Percentiles rank a stretch among this genome's conserved stretches.
Conservation (phyloP, 768 basidiomycete species). For the Podaxis carcinomalis region DNA sequence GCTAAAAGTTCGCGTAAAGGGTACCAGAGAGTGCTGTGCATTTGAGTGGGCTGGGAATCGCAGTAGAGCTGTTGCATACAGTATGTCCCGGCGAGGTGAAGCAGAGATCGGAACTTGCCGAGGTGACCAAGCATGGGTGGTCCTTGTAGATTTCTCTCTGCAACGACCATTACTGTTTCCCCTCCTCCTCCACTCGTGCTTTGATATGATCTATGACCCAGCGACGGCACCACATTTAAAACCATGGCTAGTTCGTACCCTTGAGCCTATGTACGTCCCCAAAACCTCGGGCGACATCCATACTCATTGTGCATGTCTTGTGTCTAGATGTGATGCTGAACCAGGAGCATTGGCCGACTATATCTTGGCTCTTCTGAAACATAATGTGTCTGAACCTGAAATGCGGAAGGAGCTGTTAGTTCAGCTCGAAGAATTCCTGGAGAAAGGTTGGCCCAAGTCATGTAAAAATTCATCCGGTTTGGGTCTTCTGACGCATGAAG, state of each 20-base stretch:
- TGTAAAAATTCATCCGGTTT: constrained; percentile 10
- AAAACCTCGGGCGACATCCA: constrained; percentile 8
- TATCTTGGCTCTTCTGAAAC: constrained; percentile 88
- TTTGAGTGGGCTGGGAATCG: too few relatives aligned
- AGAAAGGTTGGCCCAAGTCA: constrained; percentile 59
- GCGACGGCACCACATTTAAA: constrained; percentile 65
- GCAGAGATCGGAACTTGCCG: constrained; percentile 7
- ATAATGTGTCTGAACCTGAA: constrained; percentile 78
- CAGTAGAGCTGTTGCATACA: too few relatives aligned
- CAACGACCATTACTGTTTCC: background rate
- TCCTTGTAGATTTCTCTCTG: background rate
- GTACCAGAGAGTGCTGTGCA: too few relatives aligned
- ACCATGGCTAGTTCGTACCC: constrained; percentile 82
- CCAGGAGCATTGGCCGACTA: constrained; percentile 92
- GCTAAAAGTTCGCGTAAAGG: too few relatives aligned
- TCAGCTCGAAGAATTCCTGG: constrained; percentile 90
- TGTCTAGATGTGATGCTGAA: constrained; percentile 88
- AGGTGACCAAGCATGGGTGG: constrained; percentile 9
- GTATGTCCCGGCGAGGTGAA: too few relatives aligned
- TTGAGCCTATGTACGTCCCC: constrained; percentile 81
- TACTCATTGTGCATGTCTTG: constrained; percentile 13
- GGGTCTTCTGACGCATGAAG: background rate
- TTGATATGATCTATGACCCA: constrained; percentile 62
- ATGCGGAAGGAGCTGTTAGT: constrained; percentile 72
- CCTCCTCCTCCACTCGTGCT: background rate